Evolutionary conservation across 306 rosid species (phyloP), one percentile per base, ranked within the genome.

Genomic region (Calophaca sinica): DNA sequence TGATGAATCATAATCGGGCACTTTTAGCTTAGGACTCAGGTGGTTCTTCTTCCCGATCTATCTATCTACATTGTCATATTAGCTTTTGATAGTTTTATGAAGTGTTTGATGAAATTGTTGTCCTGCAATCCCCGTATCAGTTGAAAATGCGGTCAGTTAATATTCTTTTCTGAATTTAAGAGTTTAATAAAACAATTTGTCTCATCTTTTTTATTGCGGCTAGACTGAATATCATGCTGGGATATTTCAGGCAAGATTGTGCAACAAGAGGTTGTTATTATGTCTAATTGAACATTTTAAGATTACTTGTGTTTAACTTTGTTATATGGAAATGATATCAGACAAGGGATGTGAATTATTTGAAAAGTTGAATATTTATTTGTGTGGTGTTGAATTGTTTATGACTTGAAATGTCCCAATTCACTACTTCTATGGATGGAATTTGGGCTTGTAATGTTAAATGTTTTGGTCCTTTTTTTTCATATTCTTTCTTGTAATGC

Each of bases 61-160:
- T 39, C 32, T 4, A 63, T 69, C 6, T 36, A 69, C 33, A 62
- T 11, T 63, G 26, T 9, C 42, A 35, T 70, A 32, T 41, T 69
- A n/a, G 2, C 45, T 13, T 44, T 36, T 45, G 51, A 13, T 15
- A 11, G 26, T 20, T 20, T 35, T 5, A 20, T 76, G 63, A 51
- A 62, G 14, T 67, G 29, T 64, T 65, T 14, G 20, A 41, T 80
- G 58, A 42, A 59, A 32, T 32, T 74, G 65, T 74, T 74, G 57
- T 49, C 35, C 28, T 80, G 39, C 58, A 26, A 65, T 15, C 36
- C 13, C 12, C 7, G 9, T 39, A 29, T 61, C 35, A 2, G 59
- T 32, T 38, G 57, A 57, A 73, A 55, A 59, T 20, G 26, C 32
- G 8, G 61, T 46, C 42, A 14, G 58, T 46, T 10, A 10, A 55